These are phyloP conservation scores for Moricandia moricandioides DNA, from an alignment of 345 rosid species.

Conservation along the genomic window DNA sequence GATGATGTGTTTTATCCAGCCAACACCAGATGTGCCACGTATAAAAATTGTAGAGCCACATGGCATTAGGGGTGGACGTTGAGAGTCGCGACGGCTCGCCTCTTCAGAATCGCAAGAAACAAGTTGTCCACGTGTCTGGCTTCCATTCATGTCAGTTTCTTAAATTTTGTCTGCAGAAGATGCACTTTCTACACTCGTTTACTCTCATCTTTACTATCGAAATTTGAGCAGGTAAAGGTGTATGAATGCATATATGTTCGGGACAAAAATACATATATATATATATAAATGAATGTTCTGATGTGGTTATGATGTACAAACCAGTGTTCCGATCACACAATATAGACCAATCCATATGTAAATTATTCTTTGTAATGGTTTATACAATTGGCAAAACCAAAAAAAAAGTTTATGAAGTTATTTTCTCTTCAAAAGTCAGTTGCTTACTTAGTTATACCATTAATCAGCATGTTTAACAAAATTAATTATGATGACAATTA, in stretches of 20 bases:
- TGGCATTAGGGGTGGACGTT: conserved; percentile 19
- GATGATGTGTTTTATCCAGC: conserved; percentile 10
- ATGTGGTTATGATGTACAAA: not conserved
- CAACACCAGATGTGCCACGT: conserved; percentile 19
- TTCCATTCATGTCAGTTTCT: not conserved
- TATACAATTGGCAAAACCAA: not conserved
- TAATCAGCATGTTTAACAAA: not conserved
- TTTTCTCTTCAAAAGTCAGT: not conserved
- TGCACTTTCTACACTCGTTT: not conserved
- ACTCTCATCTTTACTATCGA: not conserved
- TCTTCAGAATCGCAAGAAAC: not conserved
- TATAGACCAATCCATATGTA: not conserved
- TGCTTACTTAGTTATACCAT: not conserved
- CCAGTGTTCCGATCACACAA: not conserved
- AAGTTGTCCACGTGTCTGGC: not conserved
- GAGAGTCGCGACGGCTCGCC: conserved; percentile 12
- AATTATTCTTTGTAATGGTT: not conserved
- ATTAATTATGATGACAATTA: not conserved
- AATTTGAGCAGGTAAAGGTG: not conserved
- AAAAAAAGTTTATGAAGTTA: not conserved
- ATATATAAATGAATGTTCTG: not conserved
- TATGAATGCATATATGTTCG: not conserved
- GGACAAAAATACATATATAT: too few relatives aligned
- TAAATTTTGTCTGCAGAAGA: not conserved
- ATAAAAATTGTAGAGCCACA: not conserved